Evolutionary conservation across 2,329 filamentous ascomycete genomes (phyloP).

Genomic region (Metarhizium sp.): DNA sequence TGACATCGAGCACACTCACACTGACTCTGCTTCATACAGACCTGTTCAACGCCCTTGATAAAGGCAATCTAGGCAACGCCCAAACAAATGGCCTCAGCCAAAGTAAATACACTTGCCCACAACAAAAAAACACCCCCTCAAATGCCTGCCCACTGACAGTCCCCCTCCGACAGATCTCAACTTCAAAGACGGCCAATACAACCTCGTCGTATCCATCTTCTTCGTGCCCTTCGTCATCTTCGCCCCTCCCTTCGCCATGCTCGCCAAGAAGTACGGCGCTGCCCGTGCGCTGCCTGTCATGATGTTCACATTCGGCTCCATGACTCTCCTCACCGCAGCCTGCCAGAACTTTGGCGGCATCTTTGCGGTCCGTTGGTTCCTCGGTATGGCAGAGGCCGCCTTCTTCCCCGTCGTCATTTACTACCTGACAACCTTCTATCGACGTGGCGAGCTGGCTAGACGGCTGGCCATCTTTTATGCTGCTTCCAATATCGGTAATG

Average conservation of each 20-base stretch:
- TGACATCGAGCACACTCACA: neutral
- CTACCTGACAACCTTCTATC: constrained; percentile 43
- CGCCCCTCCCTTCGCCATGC: constrained; percentile 47
- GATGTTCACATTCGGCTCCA: constrained; percentile 63
- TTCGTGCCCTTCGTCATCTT: constrained; percentile 68
- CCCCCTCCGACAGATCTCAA: constrained; percentile 24
- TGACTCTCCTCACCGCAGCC: constrained; percentile 50
- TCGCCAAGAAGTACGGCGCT: constrained; percentile 63
- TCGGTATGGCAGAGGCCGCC: constrained; percentile 46
- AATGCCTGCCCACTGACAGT: too few species aligned
- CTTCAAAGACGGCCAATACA: constrained; percentile 57
- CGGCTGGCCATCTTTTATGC: constrained; percentile 62
- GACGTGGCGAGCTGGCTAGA: constrained; percentile 33
- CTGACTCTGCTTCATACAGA: constrained; percentile 15
- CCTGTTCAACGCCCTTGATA: constrained; percentile 39
- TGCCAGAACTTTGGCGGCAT: constrained; percentile 39
- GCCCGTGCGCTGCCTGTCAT: constrained; percentile 56
- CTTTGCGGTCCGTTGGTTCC: constrained; percentile 38
- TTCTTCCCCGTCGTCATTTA: constrained; percentile 47
- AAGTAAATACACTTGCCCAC: constrained; percentile 9
- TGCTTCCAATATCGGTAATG: constrained; percentile 61
- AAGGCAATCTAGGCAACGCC: constrained; percentile 39
- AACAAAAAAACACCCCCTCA: neutral
- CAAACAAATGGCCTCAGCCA: constrained; percentile 40
- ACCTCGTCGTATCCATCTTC: constrained; percentile 62